These are phyloP conservation scores for Colletotrichum destructivum DNA, from an alignment of 2,329 filamentous ascomycete species.

Conservation along the genomic window DNA sequence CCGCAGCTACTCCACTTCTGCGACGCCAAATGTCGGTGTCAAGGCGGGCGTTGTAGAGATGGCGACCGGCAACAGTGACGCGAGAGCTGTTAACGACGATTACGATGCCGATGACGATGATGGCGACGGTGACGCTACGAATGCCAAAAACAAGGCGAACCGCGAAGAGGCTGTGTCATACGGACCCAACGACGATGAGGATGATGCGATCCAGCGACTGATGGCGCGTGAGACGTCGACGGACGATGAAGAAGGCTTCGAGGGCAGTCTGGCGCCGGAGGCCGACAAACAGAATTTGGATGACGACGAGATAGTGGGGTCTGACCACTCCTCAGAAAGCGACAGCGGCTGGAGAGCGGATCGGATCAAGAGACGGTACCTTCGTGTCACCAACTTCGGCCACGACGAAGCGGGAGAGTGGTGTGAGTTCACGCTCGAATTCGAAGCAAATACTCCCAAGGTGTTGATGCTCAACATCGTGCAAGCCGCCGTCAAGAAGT, in stretches of 20 bases:
- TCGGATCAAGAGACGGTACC: conserved; percentile 74
- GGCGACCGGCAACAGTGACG: conserved; percentile 58
- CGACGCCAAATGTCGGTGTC: conserved; percentile 80
- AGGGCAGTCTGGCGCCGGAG: conserved; percentile 62
- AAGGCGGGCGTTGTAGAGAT: conserved; percentile 69
- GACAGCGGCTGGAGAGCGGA: conserved; percentile 66
- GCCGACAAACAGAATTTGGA: conserved; percentile 42
- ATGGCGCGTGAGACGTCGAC: conserved; percentile 71
- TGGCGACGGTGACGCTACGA: conserved; percentile 84
- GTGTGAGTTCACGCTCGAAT: conserved; percentile 88
- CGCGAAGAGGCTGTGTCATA: conserved; percentile 88
- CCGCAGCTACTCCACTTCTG: conserved; percentile 73
- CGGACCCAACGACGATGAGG: conserved; percentile 92
- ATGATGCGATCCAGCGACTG: conserved; percentile 79
- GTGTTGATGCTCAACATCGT: conserved; percentile 93
- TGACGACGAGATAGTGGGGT: conserved; percentile 57
- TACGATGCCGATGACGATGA: conserved; percentile 78
- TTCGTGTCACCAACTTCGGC: conserved; percentile 81
- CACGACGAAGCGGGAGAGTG: conserved; percentile 84
- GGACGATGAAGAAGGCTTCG: conserved; percentile 67
- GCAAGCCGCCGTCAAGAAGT: conserved; percentile 82
- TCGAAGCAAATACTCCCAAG: conserved; percentile 85
- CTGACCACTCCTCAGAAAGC: conserved; percentile 58
- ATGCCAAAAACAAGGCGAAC: conserved; percentile 81
- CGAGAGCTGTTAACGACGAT: conserved; percentile 63